Conservation (phyloP, 2,329 filamentous ascomycete genomes). For the Monosporascus sp. region DNA sequence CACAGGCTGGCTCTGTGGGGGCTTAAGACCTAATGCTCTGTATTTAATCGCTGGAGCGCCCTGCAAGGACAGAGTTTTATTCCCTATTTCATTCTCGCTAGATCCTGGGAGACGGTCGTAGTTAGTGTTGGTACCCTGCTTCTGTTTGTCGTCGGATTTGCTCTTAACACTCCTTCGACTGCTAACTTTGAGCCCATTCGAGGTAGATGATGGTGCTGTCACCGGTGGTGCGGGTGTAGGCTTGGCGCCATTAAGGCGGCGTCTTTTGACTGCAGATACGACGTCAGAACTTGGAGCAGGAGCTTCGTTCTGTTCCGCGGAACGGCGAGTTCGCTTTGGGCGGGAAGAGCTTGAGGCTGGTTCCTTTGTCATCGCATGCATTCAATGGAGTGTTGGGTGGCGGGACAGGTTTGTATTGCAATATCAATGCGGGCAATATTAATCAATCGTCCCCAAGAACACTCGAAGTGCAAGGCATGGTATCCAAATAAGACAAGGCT, state of each 20-base stretch:
- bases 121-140: neutral
- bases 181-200: neutral
- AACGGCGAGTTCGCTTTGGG: neutral
- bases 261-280: neutral
- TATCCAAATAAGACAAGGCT: neutral
- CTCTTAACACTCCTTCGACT: neutral
- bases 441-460: neutral
- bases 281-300: neutral
- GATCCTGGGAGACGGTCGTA: neutral
- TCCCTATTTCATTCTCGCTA: neutral
- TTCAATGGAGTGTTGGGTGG: neutral
- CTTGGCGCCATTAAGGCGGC: neutral
- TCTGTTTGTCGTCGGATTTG: neutral
- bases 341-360: neutral
- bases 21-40: neutral
- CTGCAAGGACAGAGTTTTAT: neutral
- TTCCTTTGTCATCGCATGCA: neutral
- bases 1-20: neutral
- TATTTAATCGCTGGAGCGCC: neutral
- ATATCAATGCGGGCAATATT: neutral
- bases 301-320: neutral
- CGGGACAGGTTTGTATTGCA: neutral
- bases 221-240: neutral
- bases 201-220: neutral
- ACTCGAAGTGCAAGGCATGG: too few species aligned